phyloP scores from a whole-genome alignment of 345 rosid species.

The Eucalyptus caleyi region DNA sequence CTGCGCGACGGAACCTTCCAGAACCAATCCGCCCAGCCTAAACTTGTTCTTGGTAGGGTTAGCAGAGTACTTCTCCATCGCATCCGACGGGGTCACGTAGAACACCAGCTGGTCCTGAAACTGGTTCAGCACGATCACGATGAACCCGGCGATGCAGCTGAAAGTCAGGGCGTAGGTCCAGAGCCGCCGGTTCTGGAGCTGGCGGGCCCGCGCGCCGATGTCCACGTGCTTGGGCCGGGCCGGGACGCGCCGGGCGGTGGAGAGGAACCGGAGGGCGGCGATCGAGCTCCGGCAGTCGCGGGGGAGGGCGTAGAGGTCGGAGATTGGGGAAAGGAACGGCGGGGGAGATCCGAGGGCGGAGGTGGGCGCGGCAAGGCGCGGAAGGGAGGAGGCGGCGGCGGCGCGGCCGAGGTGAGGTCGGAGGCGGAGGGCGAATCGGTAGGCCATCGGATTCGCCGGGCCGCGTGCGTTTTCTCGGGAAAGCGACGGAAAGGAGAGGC shows the following conservation, averaged over 20 bases:
- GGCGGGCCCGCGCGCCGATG: conserved; percentile 78
- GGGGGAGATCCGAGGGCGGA: conserved; percentile 7
- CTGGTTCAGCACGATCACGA: conserved; percentile 69
- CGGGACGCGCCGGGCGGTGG: conserved; percentile 52
- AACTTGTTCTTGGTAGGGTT: conserved; percentile 63
- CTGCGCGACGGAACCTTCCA: conserved; percentile 84
- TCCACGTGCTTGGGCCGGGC: conserved; percentile 49
- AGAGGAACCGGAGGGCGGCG: conserved; percentile 38
- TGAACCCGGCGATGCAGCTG: conserved; percentile 81
- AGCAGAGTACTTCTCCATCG: conserved; percentile 58
- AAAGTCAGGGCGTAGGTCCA: conserved; percentile 89
- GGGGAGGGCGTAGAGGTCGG: conserved; percentile 6
- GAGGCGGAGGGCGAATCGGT: conserved; percentile 39
- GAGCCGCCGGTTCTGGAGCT: conserved; percentile 81
- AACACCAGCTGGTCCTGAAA: conserved; percentile 88
- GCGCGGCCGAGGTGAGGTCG: conserved; percentile 27
- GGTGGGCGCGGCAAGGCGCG: conserved; percentile 3
- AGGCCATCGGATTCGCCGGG: conserved; percentile 26
- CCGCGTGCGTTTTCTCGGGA: neutral
- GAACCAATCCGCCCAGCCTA: conserved; percentile 82
- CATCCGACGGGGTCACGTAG: conserved; percentile 79
- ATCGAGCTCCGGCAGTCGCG: neutral
- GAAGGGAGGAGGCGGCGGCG: neutral
- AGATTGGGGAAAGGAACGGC: neutral
- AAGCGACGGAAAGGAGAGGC: neutral